Base-by-base conservation (phyloP, 345 rosid species). In the Citrus sp. region DNA sequence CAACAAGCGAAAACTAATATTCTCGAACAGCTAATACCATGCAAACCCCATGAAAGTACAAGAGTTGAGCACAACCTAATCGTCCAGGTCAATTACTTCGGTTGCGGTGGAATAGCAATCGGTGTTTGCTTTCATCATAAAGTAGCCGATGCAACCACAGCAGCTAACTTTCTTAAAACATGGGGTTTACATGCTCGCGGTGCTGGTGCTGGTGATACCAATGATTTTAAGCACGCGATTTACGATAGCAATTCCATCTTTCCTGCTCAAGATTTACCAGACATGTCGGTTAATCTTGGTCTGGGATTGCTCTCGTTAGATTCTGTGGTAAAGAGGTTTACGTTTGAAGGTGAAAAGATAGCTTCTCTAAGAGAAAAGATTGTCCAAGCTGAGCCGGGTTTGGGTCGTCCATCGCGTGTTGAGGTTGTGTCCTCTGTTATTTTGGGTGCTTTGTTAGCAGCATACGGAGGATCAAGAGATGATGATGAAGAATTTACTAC, bases 31-130 rank as follows among this genome's bases (percentile, higher is more conserved):
- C 51, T 87, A 9, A 28, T 82, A 2, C 86, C 85, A 6, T 8
- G 10, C 14, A 74, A 77, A 5, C 1, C 40, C 1, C 22, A 16
- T 28, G 77, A 49, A 67, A 51, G 49, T 46, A 19, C 5, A 63
- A 51, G 21, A 32, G 6, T n/a, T 16, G 28, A 66, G 46, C 65
- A 9, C 7, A 42, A 68, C 37, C 9, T 86, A 51, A 79, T 54
- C 2, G 22, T 78, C 60, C 84, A 84, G 32, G 76, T 77, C 30
- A 86, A 66, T 69, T 56, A 35, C 54, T 84, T 87, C 74, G 38
- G 49, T 24, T 81, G 87, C 18, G 83, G 84, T 32, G 86, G 87
- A 16, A 58, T 79, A 4, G 82, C 83, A 2, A 79, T 84, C 0
- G 79, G 80, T 10, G 60, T 62, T 27, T 69, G 73, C 70, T 42